Evolutionary conservation across 2,329 filamentous ascomycete genomes (phyloP).

Genomic region (Sarocladium strictum): DNA sequence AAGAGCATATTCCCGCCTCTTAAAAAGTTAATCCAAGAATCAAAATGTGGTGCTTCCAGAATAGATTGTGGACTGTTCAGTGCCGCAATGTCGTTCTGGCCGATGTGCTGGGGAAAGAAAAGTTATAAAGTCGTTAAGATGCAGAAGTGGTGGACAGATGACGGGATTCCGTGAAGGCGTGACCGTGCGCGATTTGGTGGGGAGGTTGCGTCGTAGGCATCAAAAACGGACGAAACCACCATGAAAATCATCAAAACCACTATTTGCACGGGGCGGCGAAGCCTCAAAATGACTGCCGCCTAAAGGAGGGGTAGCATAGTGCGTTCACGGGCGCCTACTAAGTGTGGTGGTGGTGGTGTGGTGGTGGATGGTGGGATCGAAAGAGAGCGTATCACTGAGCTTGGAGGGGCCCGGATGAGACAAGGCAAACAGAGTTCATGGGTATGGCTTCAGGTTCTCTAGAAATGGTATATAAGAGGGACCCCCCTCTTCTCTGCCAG

Average conservation of each 20-base stretch:
- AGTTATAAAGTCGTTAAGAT: too few species aligned
- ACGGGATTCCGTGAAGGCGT: neutral
- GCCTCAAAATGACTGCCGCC: conserved; percentile 1
- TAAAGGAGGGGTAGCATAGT: conserved; percentile 1
- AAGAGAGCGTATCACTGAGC: neutral
- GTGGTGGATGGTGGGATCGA: conserved; percentile 7
- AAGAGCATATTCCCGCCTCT: too few species aligned
- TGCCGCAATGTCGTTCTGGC: too few species aligned
- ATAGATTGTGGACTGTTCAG: too few species aligned
- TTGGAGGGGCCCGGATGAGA: neutral
- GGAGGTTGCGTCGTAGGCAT: neutral
- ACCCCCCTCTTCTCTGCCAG: neutral
- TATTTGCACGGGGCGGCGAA: neutral
- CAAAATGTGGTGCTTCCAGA: too few species aligned
- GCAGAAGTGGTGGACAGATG: too few species aligned
- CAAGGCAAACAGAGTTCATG: neutral
- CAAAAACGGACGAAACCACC: neutral
- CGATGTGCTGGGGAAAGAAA: too few species aligned
- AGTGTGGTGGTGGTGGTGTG: conserved; percentile 2
- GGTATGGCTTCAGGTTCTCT: neutral
- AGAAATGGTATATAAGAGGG: conserved; percentile 5
- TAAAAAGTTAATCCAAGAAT: too few species aligned
- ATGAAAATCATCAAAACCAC: conserved; percentile 4
- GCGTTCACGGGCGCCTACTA: neutral
- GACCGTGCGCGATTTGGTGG: neutral